Percentiles rank a stretch among this genome's conserved stretches.
These are phyloP conservation scores for Neurospora africana DNA, from an alignment of 495 filamentous ascomycete genomes.

Conservation along the genomic window DNA sequence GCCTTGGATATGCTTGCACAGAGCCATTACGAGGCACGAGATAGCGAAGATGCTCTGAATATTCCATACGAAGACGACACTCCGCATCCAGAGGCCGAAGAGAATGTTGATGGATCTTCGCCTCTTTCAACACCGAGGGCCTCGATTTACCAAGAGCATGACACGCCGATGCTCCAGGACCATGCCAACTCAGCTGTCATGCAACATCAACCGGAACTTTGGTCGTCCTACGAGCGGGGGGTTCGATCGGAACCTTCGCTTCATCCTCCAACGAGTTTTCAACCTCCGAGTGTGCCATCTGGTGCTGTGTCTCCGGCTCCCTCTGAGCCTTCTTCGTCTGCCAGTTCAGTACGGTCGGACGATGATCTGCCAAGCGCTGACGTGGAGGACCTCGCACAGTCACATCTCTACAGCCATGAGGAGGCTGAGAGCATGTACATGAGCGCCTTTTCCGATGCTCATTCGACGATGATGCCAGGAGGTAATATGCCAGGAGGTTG, in stretches of 20 bases:
- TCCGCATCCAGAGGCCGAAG: slow-evolving; percentile 10
- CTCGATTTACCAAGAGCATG: slow-evolving; percentile 21
- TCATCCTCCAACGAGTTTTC: slow-evolving; percentile 9
- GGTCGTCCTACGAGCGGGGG: slow-evolving; percentile 20
- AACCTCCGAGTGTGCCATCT: slow-evolving; percentile 6
- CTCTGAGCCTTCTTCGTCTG: slow-evolving; percentile 15
- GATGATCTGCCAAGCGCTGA: not conserved
- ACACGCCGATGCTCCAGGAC: slow-evolving; percentile 2
- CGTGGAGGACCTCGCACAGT: slow-evolving; percentile 50
- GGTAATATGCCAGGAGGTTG: slow-evolving; percentile 47
- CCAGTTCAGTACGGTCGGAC: slow-evolving; percentile 11
- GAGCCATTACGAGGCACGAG: slow-evolving; percentile 24
- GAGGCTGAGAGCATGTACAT: slow-evolving; percentile 97
- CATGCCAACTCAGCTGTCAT: slow-evolving; percentile 27
- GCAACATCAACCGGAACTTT: slow-evolving; percentile 14
- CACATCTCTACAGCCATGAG: slow-evolving; percentile 76
- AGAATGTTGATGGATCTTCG: slow-evolving; percentile 15
- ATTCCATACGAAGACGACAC: slow-evolving; percentile 36
- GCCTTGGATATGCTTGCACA: slow-evolving; percentile 19
- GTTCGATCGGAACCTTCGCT: slow-evolving; percentile 31
- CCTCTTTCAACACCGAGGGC: slow-evolving; percentile 37
- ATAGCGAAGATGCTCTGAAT: slow-evolving; percentile 39
- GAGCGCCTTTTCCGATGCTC: slow-evolving; percentile 41
- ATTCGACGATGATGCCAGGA: slow-evolving; percentile 5
- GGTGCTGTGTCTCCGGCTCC: slow-evolving; percentile 5